Percentiles rank a stretch among this genome's conserved stretches.
phyloP scores from a whole-genome alignment of 768 basidiomycete genomes.

The Tylopilus sp. region DNA sequence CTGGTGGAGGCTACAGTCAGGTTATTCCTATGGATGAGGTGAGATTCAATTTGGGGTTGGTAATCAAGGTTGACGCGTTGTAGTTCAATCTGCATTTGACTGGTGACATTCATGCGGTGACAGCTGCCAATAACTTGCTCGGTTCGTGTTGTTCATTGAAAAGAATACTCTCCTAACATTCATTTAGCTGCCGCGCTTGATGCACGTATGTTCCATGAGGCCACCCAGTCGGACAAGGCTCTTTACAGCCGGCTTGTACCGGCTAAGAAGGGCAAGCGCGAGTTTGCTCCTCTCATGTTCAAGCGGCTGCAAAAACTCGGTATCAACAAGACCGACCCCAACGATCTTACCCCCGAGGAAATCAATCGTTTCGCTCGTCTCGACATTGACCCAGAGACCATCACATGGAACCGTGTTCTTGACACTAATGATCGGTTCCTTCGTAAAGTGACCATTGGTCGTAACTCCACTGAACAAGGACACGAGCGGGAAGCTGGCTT shows the following conservation, averaged over 20 bases:
- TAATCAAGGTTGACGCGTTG: conserved; percentile 2
- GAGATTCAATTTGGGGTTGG: conserved; percentile 7
- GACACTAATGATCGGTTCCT: conserved; percentile 98
- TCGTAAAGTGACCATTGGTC: conserved; percentile 91
- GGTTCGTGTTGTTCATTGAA: conserved; percentile 42
- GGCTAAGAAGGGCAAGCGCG: conserved; percentile 88
- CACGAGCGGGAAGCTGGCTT: conserved; percentile 88
- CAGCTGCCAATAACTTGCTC: conserved; percentile 94
- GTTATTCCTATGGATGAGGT: conserved; percentile 99
- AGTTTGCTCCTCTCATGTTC: conserved; percentile 95
- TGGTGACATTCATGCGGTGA: conserved; percentile 97
- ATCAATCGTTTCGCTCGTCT: conserved; percentile 86
- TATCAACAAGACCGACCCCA: conserved; percentile 90
- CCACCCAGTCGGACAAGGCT: conserved; percentile 92
- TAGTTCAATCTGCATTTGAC: conserved; percentile 95
- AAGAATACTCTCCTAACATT: conserved; percentile 2
- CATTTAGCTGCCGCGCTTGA: conserved; percentile 88
- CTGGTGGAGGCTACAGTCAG: conserved; percentile 97
- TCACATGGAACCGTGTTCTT: conserved; percentile 97
- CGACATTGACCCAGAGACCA: conserved; percentile 85
- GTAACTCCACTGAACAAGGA: conserved; percentile 84
- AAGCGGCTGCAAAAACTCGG: conserved; percentile 93
- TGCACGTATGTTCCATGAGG: conserved; percentile 97
- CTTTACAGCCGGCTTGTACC: conserved; percentile 92
- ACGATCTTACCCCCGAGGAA: conserved; percentile 91